Conservation (phyloP, 306 rosid genomes). For the Delonix regia region DNA sequence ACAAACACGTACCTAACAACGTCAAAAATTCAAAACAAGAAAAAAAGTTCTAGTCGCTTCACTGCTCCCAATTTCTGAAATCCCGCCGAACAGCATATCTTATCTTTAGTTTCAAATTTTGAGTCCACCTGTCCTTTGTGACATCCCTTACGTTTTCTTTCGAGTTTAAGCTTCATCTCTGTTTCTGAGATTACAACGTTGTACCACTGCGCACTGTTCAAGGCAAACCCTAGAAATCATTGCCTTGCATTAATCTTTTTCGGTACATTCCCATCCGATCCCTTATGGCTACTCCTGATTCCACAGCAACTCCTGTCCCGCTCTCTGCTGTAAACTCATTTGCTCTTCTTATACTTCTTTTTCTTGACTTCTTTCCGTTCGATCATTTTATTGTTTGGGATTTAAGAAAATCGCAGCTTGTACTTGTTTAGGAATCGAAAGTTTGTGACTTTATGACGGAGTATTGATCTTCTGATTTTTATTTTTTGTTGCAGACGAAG, state of each 20-base stretch:
- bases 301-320: conserved; percentile 40
- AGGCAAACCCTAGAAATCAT: conserved; percentile 38
- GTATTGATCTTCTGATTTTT: not conserved
- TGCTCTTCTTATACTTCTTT: not conserved
- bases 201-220: not conserved
- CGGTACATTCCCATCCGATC: not conserved
- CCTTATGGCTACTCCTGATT: conserved; percentile 48
- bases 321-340: conserved; percentile 34
- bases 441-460: not conserved
- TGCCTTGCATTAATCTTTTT: not conserved
- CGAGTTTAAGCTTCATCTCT: not conserved
- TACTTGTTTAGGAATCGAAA: not conserved
- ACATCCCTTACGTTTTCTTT: not conserved
- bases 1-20: not conserved
- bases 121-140: not conserved
- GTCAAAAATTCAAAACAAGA: not conserved
- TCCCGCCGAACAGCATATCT: conserved; percentile 33
- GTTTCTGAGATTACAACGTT: not conserved
- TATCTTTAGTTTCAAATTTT: conserved; percentile 24
- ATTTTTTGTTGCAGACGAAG: conserved; percentile 52
- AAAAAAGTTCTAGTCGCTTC: not conserved
- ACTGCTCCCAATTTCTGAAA: not conserved
- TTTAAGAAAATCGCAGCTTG: not conserved
- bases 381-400: not conserved
- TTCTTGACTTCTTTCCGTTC: not conserved